A percentile compares a stretch with the other conserved stretches of the same genome.
Evolutionary conservation across 768 basidiomycete genomes (phyloP).

Genomic region (Leccinum pellstonianum): DNA sequence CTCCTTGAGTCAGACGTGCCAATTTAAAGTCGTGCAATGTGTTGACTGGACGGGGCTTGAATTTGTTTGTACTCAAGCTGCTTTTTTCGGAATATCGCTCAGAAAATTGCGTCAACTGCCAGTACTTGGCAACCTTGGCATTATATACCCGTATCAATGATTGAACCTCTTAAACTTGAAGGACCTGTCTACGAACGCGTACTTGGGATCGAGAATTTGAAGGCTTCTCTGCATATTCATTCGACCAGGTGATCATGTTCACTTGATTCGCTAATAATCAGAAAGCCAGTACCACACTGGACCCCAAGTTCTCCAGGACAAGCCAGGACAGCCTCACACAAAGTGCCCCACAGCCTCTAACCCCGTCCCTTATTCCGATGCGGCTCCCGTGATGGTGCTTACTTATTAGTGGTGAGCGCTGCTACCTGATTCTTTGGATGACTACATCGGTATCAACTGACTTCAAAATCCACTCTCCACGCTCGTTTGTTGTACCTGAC

Average conservation of each 20-base stretch:
- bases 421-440: background rate
- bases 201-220: no score
- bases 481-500: background rate
- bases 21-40: no score
- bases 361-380: no score
- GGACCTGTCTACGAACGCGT: no score
- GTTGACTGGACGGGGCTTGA: no score
- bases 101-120: background rate
- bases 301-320: no score
- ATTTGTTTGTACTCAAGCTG: no score
- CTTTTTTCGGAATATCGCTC: background rate
- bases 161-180: no score
- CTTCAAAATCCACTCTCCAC: background rate
- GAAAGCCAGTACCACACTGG: background rate
- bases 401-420: background rate
- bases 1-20: no score
- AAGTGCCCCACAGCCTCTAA: no score
- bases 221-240: background rate
- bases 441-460: background rate
- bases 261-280: background rate
- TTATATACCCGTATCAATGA: no score
- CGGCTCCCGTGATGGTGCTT: background rate
- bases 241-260: background rate
- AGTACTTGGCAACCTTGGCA: background rate
- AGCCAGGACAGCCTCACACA: no score